phyloP scores from a whole-genome alignment of 306 rosid genomes.

The Trifolium subterraneum region DNA sequence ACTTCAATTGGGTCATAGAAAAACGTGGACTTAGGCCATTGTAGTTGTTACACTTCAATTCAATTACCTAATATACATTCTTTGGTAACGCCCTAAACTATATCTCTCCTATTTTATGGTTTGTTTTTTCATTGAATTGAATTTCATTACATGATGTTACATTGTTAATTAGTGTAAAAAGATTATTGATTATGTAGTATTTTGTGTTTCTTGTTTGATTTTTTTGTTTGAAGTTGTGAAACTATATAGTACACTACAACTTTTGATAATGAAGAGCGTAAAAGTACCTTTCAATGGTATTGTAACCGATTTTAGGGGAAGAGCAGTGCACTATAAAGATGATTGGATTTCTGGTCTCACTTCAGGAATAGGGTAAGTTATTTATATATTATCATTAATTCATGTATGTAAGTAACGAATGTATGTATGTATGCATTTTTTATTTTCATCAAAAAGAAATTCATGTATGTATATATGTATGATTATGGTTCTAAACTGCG shows the following conservation, averaged over 20 bases:
- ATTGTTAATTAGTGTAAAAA: neutral
- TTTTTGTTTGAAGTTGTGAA: neutral
- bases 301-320: constrained; percentile 60
- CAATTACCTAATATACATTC: neutral
- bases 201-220: neutral
- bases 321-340: constrained; percentile 67
- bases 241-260: neutral
- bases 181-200: neutral
- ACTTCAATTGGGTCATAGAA: neutral
- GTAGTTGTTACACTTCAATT: neutral
- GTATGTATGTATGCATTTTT: neutral
- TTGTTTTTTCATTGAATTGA: neutral
- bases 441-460: too few species aligned
- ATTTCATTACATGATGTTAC: constrained; percentile 1
- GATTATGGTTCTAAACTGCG: neutral
- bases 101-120: neutral
- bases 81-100: neutral
- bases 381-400: neutral
- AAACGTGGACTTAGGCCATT: neutral
- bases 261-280: constrained; percentile 30
- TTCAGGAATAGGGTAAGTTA: constrained; percentile 71
- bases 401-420: neutral
- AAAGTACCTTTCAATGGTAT: constrained; percentile 72
- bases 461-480: neutral
- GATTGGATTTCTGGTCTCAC: constrained; percentile 71